These are phyloP conservation scores for Moricandia moricandioides DNA, from an alignment of 345 rosid genomes.

Conservation along the genomic window DNA sequence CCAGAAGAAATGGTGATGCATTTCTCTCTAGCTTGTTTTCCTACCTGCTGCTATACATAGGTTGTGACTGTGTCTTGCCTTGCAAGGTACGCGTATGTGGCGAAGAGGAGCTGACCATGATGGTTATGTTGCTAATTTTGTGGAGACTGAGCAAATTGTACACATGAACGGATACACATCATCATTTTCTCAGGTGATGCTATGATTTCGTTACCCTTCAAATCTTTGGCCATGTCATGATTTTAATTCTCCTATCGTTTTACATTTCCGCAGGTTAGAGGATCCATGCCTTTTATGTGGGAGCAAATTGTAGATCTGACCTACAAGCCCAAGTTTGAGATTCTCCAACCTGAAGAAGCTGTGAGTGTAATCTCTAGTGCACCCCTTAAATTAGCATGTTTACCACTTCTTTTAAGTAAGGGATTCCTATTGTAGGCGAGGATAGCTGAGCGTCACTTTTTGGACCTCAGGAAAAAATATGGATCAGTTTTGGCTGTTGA, in stretches of 20 bases:
- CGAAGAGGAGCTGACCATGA: conserved; percentile 98
- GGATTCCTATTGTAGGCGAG: conserved; percentile 52
- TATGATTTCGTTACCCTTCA: neutral
- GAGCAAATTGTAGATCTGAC: conserved; percentile 95
- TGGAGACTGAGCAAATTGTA: conserved; percentile 87
- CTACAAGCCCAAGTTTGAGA: conserved; percentile 95
- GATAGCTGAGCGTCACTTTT: conserved; percentile 81
- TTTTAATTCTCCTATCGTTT: neutral
- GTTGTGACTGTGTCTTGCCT: neutral
- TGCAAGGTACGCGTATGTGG: conserved; percentile 96
- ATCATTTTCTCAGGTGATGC: conserved; percentile 63
- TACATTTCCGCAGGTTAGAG: conserved; percentile 57
- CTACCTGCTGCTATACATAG: neutral
- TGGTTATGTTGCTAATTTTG: conserved; percentile 97
- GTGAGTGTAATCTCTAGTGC: conserved; percentile 49
- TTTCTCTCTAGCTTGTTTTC: neutral
- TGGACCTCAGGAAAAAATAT: conserved; percentile 92
- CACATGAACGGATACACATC: conserved; percentile 72
- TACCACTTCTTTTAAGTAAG: neutral
- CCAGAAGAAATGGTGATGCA: neutral
- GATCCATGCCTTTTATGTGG: conserved; percentile 94
- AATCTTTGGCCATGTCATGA: conserved; percentile 1
- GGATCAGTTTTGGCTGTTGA: conserved; percentile 75
- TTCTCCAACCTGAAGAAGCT: conserved; percentile 78
- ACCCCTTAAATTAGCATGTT: neutral